Conservation (phyloP, 495 filamentous ascomycete species). For the Filosporella fistucella region DNA sequence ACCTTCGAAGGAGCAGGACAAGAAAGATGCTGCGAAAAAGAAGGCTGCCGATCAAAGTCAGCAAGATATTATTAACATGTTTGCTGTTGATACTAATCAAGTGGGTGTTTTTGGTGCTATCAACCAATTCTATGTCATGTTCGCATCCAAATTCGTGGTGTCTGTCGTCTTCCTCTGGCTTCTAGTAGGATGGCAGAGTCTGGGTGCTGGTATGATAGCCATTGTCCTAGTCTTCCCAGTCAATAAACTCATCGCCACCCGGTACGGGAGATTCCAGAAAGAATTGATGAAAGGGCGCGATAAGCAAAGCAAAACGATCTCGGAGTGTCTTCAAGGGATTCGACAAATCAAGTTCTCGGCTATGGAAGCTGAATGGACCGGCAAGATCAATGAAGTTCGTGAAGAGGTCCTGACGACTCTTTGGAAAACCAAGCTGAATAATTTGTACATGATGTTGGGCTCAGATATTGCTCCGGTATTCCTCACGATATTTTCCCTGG, state of each 20-base stretch:
- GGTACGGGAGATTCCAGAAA: conserved; percentile 21
- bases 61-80: conserved; percentile 60
- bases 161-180: conserved; percentile 14
- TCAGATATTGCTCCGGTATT: conserved; percentile 19
- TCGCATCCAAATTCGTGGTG: conserved; percentile 50
- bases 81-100: conserved; percentile 69
- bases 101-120: conserved; percentile 63
- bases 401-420: conserved; percentile 19
- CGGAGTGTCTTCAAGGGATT: conserved; percentile 28
- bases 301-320: conserved; percentile 19
- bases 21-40: conserved; percentile 29
- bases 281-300: conserved; percentile 28
- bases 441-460: conserved; percentile 8
- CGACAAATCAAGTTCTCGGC: conserved; percentile 34
- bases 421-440: conserved; percentile 16
- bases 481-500: conserved; percentile 17
- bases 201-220: conserved; percentile 11
- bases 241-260: conserved; percentile 13
- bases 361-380: conserved; percentile 25
- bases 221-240: conserved; percentile 13
- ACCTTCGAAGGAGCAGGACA: conserved; percentile 7
- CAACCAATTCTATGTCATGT: conserved; percentile 57
- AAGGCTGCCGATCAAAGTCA: conserved; percentile 42
- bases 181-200: conserved; percentile 21
- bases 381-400: conserved; percentile 19